Base-by-base conservation (phyloP, 768 basidiomycete species). In the Termitomyces heimii region DNA sequence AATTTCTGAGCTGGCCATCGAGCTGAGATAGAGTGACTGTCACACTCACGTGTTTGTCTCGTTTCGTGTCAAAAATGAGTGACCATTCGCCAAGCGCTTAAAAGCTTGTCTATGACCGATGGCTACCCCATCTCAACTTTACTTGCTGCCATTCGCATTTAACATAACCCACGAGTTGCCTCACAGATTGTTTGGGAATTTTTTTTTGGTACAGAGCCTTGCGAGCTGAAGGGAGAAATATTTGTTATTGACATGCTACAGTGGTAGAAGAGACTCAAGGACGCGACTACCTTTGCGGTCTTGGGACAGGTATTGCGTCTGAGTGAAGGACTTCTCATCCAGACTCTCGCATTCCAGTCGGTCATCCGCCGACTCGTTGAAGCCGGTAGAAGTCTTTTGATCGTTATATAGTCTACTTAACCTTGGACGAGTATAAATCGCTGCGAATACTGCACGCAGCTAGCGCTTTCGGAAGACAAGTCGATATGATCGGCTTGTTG, bases 231-330 rank as follows among this genome's bases (percentile, higher is more conserved):
- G 10, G 50, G 45, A 1, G 61, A 62, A 29, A 37, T 20, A 3
- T 56, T 59, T 26, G 54, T 60, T 5, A 44, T 32, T 8, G 54
- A 59, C 32, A 55, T 60, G 56, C 28, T 63, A 13, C 59, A 60
- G 28, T 60, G 62, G 57, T 51, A 58, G 12, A 24, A 40, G 16
- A 35, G 48, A 2, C 45, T 61, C 18, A n/a, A n/a, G n/a, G n/a
- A n/a, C n/a, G n/a, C n/a, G n/a, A n/a, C n/a, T n/a, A n/a, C n/a
- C n/a, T n/a, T n/a, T n/a, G n/a, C n/a, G n/a, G n/a, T n/a, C n/a
- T n/a, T n/a, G n/a, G n/a, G n/a, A n/a, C n/a, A n/a, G n/a, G n/a
- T n/a, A n/a, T n/a, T 18, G 29, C 44, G 9, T 61, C 18, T 60
- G 20, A n/a, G n/a, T 39, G 53, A 54, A 32, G 22, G 39, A n/a